phyloP scores from a whole-genome alignment of 345 rosid species.

The Tarenaya hassleriana region DNA sequence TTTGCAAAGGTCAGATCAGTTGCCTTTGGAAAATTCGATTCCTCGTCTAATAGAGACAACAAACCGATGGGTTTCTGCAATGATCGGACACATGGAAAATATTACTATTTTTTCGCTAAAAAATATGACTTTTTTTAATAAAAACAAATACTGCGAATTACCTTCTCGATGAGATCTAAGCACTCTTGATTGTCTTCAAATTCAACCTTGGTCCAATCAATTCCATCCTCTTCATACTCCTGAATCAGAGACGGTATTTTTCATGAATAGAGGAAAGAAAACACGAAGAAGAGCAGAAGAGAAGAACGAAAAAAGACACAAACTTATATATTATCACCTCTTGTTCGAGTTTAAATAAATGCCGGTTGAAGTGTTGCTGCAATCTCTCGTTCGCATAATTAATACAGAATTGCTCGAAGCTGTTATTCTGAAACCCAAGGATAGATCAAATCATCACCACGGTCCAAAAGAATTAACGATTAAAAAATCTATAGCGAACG shows the following conservation, averaged over 20 bases:
- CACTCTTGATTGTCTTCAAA: conserved; percentile 97
- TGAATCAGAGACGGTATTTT: conserved; percentile 25
- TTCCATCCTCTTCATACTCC: conserved; percentile 96
- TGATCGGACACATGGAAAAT: conserved; percentile 7
- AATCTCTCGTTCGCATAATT: conserved; percentile 98
- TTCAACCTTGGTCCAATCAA: conserved; percentile 95
- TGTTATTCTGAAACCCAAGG: conserved; percentile 68
- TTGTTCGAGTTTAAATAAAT: conserved; percentile 93
- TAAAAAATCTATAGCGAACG: conserved; percentile 1
- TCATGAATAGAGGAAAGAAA: neutral
- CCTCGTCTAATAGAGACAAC: conserved; percentile 86
- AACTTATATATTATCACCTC: conserved; percentile 51
- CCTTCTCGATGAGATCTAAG: conserved; percentile 96
- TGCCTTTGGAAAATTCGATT: conserved; percentile 94
- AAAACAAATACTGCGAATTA: too few species aligned
- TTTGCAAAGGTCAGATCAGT: conserved; percentile 88
- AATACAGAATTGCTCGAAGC: conserved; percentile 98
- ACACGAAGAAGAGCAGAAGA: neutral
- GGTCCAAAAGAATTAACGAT: neutral
- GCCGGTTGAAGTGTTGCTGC: conserved; percentile 98
- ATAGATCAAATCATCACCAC: conserved; percentile 1
- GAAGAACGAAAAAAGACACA: conserved; percentile 7
- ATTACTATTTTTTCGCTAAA: neutral
- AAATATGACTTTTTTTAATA: too few species aligned
- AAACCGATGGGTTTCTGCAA: conserved; percentile 92